Evolutionary conservation across 805 yeast species (phyloP).

Genomic region (Kuraishia ogatae): DNA sequence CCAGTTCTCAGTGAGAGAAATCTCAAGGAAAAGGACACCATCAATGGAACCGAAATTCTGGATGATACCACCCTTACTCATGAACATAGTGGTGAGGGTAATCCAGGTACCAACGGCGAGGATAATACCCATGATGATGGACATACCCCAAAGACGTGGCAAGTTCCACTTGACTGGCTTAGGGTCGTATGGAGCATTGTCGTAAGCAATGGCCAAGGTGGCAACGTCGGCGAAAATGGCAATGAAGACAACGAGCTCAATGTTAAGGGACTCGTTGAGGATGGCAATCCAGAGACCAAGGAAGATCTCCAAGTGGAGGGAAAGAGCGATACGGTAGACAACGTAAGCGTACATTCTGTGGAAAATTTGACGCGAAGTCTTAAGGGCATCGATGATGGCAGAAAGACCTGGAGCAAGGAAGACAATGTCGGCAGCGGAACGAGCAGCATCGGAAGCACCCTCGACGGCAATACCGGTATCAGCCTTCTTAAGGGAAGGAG

Average conservation of each 20-base stretch:
- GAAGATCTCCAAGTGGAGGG: constrained; percentile 90
- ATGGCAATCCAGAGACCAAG: constrained; percentile 96
- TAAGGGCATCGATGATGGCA: constrained; percentile 89
- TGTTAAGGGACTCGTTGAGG: constrained; percentile 76
- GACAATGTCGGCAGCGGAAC: constrained; percentile 95
- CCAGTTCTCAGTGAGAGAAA: constrained; percentile 95
- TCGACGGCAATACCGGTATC: constrained; percentile 97
- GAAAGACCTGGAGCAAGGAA: constrained; percentile 93
- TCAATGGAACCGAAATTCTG: constrained; percentile 94
- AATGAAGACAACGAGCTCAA: constrained; percentile 90
- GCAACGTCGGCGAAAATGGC: constrained; percentile 98
- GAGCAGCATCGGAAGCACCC: constrained; percentile 96
- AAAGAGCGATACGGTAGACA: constrained; percentile 95
- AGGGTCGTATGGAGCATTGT: constrained; percentile 92
- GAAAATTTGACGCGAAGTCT: constrained; percentile 95
- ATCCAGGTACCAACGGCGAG: constrained; percentile 93
- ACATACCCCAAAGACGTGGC: constrained; percentile 97
- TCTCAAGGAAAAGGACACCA: constrained; percentile 90
- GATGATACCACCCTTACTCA: constrained; percentile 86
- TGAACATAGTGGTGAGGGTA: constrained; percentile 88
- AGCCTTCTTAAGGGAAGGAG: constrained; percentile 95
- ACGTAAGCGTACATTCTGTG: constrained; percentile 98
- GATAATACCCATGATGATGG: constrained; percentile 75
- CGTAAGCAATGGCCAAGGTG: constrained; percentile 94
- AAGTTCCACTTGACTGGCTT: constrained; percentile 94